Percentiles rank a stretch among this genome's conserved stretches.
Conservation (phyloP, 1,284 basidiomycete species). For the Leccinum pallidistipes region DNA sequence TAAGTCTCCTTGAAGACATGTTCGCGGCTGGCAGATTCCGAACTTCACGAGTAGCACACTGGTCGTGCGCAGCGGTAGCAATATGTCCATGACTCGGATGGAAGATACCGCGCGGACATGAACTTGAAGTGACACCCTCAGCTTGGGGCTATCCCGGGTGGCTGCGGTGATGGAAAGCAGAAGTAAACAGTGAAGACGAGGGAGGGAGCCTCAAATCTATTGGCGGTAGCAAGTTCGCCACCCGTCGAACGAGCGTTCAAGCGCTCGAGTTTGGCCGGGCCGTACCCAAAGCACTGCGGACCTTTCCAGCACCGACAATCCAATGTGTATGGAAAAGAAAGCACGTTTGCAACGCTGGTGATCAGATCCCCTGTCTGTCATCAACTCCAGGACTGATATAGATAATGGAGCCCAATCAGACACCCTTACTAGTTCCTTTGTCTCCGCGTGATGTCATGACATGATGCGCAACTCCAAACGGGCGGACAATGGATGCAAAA, state of each 20-base stretch:
- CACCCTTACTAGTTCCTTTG: not conserved
- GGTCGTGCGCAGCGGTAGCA: not conserved
- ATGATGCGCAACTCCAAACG: not conserved
- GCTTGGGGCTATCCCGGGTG: not conserved
- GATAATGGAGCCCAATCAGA: not conserved
- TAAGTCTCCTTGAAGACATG: not conserved
- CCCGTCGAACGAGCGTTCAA: not conserved
- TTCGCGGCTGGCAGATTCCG: not conserved
- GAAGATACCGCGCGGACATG: not conserved
- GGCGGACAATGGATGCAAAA: not conserved
- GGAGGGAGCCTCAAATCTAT: not conserved
- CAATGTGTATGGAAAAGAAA: not conserved
- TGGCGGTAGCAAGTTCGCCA: not conserved
- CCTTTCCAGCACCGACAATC: not conserved
- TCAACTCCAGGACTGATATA: not conserved
- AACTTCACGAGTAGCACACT: not conserved
- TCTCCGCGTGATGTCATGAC: not conserved
- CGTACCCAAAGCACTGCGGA: no score
- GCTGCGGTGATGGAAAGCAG: not conserved
- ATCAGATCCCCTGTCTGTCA: not conserved
- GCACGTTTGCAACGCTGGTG: not conserved
- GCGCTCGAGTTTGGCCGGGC: not conserved
- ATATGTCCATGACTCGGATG: not conserved
- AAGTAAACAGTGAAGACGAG: not conserved
- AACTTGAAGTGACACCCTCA: not conserved